These are phyloP conservation scores for Candida odintsovae DNA, from an alignment of 805 yeast species.

Conservation along the genomic window DNA sequence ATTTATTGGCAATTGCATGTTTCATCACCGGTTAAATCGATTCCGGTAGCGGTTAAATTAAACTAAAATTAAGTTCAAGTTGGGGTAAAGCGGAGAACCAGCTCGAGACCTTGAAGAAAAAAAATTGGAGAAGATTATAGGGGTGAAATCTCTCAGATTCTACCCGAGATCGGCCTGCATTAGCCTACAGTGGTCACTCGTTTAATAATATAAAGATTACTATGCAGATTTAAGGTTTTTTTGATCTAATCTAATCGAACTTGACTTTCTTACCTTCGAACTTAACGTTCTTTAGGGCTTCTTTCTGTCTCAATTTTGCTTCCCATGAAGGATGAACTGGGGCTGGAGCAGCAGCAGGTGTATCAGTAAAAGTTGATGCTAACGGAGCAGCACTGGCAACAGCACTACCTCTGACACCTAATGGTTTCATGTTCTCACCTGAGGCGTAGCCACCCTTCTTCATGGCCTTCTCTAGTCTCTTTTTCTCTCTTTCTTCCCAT, in stretches of 20 bases:
- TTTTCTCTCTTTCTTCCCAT: conserved; percentile 66
- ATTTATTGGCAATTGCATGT: too few relatives aligned
- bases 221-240: neutral
- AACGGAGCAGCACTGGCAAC: conserved; percentile 11
- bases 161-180: too few relatives aligned
- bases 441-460: conserved; percentile 32
- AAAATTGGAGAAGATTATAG: too few relatives aligned
- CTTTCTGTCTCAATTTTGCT: conserved; percentile 75
- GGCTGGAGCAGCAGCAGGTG: conserved; percentile 4
- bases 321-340: conserved; percentile 95
- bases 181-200: neutral
- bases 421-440: conserved; percentile 35
- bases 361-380: conserved; percentile 1
- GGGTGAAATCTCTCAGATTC: too few relatives aligned
- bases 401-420: conserved; percentile 28
- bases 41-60: too few relatives aligned
- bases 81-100: too few relatives aligned
- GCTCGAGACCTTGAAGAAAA: too few relatives aligned
- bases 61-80: too few relatives aligned
- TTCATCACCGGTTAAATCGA: too few relatives aligned
- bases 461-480: conserved; percentile 51
- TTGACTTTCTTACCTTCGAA: conserved; percentile 82
- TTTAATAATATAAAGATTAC: too few relatives aligned
- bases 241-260: conserved; percentile 29
- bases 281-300: conserved; percentile 54